A percentile compares a stretch with the other conserved stretches of the same genome.
These are phyloP conservation scores for Hygrophila difformis DNA, from an alignment of 257 asterid genomes.

Conservation along the genomic window DNA sequence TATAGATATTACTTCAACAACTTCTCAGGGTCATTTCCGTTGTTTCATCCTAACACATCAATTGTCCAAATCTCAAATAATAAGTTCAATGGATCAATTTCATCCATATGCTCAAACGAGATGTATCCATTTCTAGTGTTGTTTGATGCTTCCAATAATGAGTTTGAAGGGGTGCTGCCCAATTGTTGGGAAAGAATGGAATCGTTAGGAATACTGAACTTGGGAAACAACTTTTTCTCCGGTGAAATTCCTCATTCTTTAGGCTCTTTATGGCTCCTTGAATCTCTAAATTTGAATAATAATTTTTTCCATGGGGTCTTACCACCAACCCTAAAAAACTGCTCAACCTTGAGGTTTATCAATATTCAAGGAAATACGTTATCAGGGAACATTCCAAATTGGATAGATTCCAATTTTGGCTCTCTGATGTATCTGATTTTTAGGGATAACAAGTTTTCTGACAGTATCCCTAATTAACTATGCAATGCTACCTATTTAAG, in stretches of 20 bases:
- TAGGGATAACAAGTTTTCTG: too few species aligned
- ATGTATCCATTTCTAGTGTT: background rate
- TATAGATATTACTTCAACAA: constrained; percentile 20
- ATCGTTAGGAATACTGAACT: constrained; percentile 1
- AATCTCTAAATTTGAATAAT: too few species aligned
- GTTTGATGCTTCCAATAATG: constrained; percentile 23
- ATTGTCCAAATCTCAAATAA: constrained; percentile 20
- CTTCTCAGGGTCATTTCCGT: constrained; percentile 26
- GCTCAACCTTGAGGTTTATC: too few species aligned
- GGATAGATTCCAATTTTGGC: too few species aligned
- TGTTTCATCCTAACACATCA: background rate
- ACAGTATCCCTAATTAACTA: too few species aligned
- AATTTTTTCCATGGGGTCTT: too few species aligned
- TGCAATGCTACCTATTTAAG: too few species aligned
- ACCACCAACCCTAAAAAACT: too few species aligned
- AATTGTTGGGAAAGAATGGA: constrained; percentile 20
- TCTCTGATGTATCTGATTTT: too few species aligned
- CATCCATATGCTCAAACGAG: constrained; percentile 16
- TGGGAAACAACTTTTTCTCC: constrained; percentile 17
- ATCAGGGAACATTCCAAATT: too few species aligned
- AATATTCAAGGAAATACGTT: too few species aligned
- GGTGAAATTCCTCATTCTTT: constrained; percentile 20
- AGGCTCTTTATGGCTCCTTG: background rate
- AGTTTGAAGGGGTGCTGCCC: constrained; percentile 23
- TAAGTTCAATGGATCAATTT: constrained; percentile 23